These are phyloP conservation scores for Taiwanofungus camphoratus DNA, from an alignment of 1,284 basidiomycete species.

Conservation along the genomic window DNA sequence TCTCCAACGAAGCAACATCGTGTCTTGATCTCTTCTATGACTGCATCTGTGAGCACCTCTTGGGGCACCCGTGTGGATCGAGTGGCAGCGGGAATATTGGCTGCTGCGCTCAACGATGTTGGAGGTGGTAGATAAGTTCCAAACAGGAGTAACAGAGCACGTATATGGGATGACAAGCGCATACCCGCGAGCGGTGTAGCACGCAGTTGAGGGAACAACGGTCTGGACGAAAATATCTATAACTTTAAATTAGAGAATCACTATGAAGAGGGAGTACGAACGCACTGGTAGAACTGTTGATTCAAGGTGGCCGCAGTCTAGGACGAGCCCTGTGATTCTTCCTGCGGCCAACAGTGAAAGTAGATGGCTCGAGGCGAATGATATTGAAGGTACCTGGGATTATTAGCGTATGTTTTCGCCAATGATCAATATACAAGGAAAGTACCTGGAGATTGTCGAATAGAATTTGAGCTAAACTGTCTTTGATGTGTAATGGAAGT, in stretches of 20 bases:
- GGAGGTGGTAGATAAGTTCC: conserved; percentile 79
- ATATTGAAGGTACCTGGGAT: conserved; percentile 81
- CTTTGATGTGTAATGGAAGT: conserved; percentile 82
- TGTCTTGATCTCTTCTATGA: conserved; percentile 83
- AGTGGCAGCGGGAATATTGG: conserved; percentile 55
- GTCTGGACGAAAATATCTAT: conserved; percentile 85
- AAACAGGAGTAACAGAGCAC: conserved; percentile 73
- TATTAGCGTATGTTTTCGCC: conserved; percentile 7
- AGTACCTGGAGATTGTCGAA: conserved; percentile 87
- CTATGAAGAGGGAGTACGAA: conserved; percentile 8
- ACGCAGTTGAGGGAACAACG: conserved; percentile 74
- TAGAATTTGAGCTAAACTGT: conserved; percentile 78
- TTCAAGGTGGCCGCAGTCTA: conserved; percentile 91
- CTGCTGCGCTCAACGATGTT: conserved; percentile 55
- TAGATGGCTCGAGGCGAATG: conserved; percentile 85
- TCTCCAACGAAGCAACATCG: conserved; percentile 76
- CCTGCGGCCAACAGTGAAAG: conserved; percentile 83
- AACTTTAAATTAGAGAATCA: not conserved
- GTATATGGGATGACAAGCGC: conserved; percentile 69
- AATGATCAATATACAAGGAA: not conserved
- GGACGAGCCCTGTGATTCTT: conserved; percentile 85
- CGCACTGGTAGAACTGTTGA: conserved; percentile 82
- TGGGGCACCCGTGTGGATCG: conserved; percentile 64
- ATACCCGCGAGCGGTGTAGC: conserved; percentile 82
- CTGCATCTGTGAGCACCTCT: conserved; percentile 65